Evolutionary conservation across 768 basidiomycete species (phyloP), one percentile per base, ranked within the genome.

Genomic region (Termitomyces sp.): DNA sequence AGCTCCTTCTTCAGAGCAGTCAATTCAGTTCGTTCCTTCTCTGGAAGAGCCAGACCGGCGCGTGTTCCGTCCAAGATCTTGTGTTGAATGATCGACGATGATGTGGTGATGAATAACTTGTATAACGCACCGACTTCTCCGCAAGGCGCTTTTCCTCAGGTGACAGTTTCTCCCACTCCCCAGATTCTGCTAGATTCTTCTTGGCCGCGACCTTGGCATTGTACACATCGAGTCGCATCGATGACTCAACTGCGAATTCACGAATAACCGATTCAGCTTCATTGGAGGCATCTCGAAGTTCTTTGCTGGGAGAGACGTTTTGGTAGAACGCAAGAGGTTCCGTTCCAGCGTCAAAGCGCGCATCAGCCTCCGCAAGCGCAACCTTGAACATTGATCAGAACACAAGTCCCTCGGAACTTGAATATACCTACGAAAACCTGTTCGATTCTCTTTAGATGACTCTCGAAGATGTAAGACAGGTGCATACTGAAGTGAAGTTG

Each of bases 191-290:
- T 62, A 91, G 74, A 66, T 90, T 88, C 70, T 84, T 81, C 66
- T 88, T 78, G 0, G 91, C 91, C 6, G 81, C 78, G 7, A 81
- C 73, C 70, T 91, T 89, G 46, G 87, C 88, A 50, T 82, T 75
- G 77, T 81, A 95, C 50, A 95, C 81, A 66, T 95, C 93, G 51
- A 87, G 68, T 13, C 92, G 84, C 89, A 93, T 92, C 15, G 86
- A 87, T 0, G 82, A 77, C 67, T 94, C 89, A 55, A 93, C 89
- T 27, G 76, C 76, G 63, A 83, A 93, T 63, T 91, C 84, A 57
- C 87, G 84, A 18, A 86, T 73, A 34, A 83, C 75, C n/a, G 82
- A 79, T 68, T 93, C 89, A 2, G 88, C 87, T 42, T 81, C 81
- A 57, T 84, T 91, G 4, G 89, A 87, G 1, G 91, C 89, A 67